Percentiles rank a stretch among this genome's conserved stretches.
Conservation (phyloP, 345 rosid species). For the Reutealis trisperma region DNA sequence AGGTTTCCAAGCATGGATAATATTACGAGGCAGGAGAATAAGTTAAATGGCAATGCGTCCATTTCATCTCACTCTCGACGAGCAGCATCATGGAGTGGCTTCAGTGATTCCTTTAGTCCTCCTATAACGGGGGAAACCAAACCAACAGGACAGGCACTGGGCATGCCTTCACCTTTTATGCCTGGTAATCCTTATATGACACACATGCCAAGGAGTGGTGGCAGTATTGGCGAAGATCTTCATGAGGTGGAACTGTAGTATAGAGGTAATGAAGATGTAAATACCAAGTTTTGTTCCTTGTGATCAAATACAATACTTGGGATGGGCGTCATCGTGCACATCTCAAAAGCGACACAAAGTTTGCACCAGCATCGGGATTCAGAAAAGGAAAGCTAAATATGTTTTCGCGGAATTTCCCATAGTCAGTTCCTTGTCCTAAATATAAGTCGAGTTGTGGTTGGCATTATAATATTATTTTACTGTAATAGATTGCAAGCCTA, state of each 20-base stretch:
- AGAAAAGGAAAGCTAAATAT: conserved; percentile 13
- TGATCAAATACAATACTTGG: conserved; percentile 23
- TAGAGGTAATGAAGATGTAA: conserved; percentile 46
- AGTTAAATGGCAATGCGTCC: conserved; percentile 28
- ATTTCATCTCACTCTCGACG: conserved; percentile 51
- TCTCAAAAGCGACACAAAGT: conserved; percentile 13
- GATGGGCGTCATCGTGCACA: conserved; percentile 29
- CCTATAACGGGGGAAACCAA: conserved; percentile 30
- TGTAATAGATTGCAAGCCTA: neutral
- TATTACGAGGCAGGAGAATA: conserved; percentile 38
- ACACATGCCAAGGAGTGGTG: conserved; percentile 40
- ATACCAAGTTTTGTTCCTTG: conserved; percentile 50
- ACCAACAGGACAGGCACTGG: conserved; percentile 42
- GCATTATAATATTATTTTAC: conserved; percentile 21
- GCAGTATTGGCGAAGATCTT: conserved; percentile 77
- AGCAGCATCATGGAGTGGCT: conserved; percentile 86
- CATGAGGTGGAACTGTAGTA: conserved; percentile 91
- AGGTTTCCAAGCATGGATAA: conserved; percentile 74
- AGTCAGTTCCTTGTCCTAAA: neutral
- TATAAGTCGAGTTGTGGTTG: conserved; percentile 21
- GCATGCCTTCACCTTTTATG: conserved; percentile 38
- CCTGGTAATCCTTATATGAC: conserved; percentile 28
- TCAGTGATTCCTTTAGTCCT: conserved; percentile 42
- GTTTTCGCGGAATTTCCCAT: neutral
- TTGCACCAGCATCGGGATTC: conserved; percentile 14